Conservation (phyloP, 2,329 filamentous ascomycete genomes). For the Trichoderma brevicompactum region DNA sequence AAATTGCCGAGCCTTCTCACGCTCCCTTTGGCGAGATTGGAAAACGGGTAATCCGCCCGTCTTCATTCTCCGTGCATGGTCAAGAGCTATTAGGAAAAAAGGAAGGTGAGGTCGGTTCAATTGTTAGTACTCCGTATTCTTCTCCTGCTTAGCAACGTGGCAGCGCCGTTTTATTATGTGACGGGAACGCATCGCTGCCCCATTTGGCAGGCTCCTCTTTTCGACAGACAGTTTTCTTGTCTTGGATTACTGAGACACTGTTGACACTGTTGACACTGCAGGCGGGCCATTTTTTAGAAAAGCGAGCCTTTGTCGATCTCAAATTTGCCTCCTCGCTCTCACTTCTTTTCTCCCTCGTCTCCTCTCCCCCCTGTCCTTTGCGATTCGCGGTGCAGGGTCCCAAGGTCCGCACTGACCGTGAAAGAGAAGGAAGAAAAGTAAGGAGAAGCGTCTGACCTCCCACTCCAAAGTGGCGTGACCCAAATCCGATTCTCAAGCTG, state of each 20-base stretch:
- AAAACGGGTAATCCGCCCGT: no score
- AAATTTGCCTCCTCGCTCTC: neutral
- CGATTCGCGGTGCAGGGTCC: neutral
- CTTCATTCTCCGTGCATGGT: neutral
- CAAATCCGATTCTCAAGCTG: constrained; percentile 38
- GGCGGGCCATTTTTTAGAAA: neutral
- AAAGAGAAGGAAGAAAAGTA: neutral
- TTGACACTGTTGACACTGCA: constrained; percentile 1
- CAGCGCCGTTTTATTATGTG: neutral
- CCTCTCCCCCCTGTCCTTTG: neutral
- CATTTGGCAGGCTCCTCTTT: constrained; percentile 1
- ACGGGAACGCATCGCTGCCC: neutral
- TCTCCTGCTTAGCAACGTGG: constrained; percentile 1
- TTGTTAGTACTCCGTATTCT: neutral
- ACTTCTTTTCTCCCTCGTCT: neutral
- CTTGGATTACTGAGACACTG: constrained; percentile 12
- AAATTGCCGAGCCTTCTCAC: neutral
- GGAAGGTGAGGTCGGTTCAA: neutral
- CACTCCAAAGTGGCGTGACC: constrained; percentile 24
- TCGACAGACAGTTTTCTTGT: neutral
- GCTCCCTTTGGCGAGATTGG: neutral
- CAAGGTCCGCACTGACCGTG: neutral
- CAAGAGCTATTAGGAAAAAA: neutral
- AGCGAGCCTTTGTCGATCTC: neutral
- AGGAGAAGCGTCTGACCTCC: constrained; percentile 21